These are phyloP conservation scores for Stevia rebaudiana DNA, from an alignment of 140 eudicot genomes.

Conservation along the genomic window DNA sequence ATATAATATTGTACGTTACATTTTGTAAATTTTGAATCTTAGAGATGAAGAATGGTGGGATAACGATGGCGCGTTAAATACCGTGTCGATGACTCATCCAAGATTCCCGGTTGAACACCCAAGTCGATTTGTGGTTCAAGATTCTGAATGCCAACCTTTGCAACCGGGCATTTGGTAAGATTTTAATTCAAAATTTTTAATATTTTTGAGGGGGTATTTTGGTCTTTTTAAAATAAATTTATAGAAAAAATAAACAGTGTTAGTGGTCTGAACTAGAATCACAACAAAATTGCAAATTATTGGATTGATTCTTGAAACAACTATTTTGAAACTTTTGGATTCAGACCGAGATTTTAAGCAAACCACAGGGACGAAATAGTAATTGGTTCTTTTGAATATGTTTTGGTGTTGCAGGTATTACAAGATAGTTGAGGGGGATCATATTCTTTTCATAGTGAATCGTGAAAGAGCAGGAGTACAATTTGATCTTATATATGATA, in stretches of 20 bases:
- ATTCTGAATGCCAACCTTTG: conserved; percentile 82
- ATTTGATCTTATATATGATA: conserved; percentile 85
- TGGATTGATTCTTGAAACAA: too few species aligned
- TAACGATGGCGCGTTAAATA: conserved; percentile 96
- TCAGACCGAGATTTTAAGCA: too few species aligned
- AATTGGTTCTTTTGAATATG: background rate
- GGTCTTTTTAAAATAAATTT: too few species aligned
- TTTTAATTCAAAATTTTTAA: background rate
- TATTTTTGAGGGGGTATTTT: background rate
- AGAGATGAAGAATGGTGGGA: conserved; percentile 99
- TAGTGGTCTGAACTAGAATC: too few species aligned
- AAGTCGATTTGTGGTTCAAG: conserved; percentile 52
- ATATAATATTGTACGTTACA: background rate
- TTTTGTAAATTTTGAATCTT: conserved; percentile 9
- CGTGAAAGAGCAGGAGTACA: conserved; percentile 97
- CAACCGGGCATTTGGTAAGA: conserved; percentile 91
- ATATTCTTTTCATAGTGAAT: conserved; percentile 82
- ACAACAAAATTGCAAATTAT: too few species aligned
- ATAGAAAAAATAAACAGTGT: too few species aligned
- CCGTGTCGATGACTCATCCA: conserved; percentile 92
- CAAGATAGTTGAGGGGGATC: conserved; percentile 89
- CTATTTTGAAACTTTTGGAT: too few species aligned
- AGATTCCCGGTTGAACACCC: conserved; percentile 90
- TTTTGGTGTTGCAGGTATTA: conserved; percentile 66
- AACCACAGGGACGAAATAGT: too few species aligned